Evolutionary conservation across 2,329 filamentous ascomycete genomes (phyloP).

Genomic region (Cladosporium halotolerans): DNA sequence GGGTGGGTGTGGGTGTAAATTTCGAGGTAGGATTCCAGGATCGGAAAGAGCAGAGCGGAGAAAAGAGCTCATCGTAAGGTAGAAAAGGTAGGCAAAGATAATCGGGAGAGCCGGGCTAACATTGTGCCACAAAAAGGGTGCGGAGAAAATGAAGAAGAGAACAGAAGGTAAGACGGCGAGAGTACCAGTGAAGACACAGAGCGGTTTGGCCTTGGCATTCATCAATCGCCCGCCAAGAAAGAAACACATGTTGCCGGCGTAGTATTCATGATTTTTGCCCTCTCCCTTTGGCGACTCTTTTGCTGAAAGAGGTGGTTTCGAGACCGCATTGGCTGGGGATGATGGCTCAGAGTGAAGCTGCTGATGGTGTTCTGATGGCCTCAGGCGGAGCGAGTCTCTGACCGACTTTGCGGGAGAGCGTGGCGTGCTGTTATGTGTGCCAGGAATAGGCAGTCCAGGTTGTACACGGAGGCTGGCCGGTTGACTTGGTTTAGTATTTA

Average conservation of each 20-base stretch:
- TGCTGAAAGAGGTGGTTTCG: slow-evolving; percentile 1
- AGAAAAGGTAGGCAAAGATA: slow-evolving; percentile 84
- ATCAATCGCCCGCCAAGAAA: slow-evolving; percentile 79
- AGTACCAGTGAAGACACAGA: slow-evolving; percentile 81
- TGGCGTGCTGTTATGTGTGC: slow-evolving; percentile 2
- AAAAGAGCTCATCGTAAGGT: slow-evolving; percentile 87
- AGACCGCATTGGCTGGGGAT: slow-evolving; percentile 46
- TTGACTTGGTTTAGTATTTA: slow-evolving; percentile 43
- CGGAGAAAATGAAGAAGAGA: slow-evolving; percentile 81
- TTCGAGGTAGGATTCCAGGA: slow-evolving; percentile 87
- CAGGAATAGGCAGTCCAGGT: not conserved
- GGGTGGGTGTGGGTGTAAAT: slow-evolving; percentile 82
- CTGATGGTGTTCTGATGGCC: slow-evolving; percentile 32
- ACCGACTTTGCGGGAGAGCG: slow-evolving; percentile 17
- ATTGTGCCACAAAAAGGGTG: slow-evolving; percentile 77
- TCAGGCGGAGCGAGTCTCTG: slow-evolving; percentile 23
- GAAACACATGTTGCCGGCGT: slow-evolving; percentile 88
- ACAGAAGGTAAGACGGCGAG: slow-evolving; percentile 71
- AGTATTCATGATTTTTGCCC: slow-evolving; percentile 83
- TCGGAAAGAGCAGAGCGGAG: slow-evolving; percentile 87
- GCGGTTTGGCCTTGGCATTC: slow-evolving; percentile 77
- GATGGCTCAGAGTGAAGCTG: slow-evolving; percentile 77
- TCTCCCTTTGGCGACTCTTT: not conserved
- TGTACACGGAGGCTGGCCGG: slow-evolving; percentile 1
- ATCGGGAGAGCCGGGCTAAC: slow-evolving; percentile 85